These are phyloP conservation scores for Scedosporium minutisporum DNA, from an alignment of 2,329 filamentous ascomycete species.

Conservation along the genomic window DNA sequence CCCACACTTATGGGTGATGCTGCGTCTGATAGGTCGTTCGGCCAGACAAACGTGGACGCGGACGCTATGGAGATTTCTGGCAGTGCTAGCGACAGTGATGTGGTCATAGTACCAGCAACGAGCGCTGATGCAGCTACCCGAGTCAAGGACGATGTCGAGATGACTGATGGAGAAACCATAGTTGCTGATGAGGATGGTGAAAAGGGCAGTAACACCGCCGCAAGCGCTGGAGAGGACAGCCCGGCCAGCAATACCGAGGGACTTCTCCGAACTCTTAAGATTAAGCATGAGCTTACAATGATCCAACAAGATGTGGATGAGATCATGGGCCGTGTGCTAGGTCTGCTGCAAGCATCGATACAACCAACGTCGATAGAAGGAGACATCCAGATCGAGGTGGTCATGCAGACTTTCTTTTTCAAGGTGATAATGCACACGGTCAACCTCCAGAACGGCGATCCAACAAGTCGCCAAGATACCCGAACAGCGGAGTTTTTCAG, in stretches of 20 bases:
- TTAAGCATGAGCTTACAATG: constrained; percentile 12
- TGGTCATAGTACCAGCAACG: not conserved
- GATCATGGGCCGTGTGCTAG: constrained; percentile 86
- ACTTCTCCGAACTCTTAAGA: constrained; percentile 33
- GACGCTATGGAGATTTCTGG: not conserved
- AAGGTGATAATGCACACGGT: constrained; percentile 51
- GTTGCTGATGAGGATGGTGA: not conserved
- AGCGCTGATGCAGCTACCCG: not conserved
- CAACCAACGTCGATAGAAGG: constrained; percentile 54
- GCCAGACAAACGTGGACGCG: not conserved
- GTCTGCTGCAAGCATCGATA: constrained; percentile 84
- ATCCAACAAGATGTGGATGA: constrained; percentile 89
- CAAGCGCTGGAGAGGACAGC: not conserved
- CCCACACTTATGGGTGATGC: constrained; percentile 7
- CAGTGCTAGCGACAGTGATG: constrained; percentile 5
- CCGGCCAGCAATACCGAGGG: constrained; percentile 19
- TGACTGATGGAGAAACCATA: constrained; percentile 1
- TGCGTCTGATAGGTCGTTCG: not conserved
- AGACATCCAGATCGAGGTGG: constrained; percentile 66
- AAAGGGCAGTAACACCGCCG: not conserved
- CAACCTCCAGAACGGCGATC: constrained; percentile 28
- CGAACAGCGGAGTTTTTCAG: constrained; percentile 40
- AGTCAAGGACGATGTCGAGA: not conserved
- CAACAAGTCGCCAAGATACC: constrained; percentile 7
- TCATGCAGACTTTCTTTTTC: constrained; percentile 63